Percentiles rank a stretch among this genome's conserved stretches.
phyloP scores from a whole-genome alignment of 768 basidiomycete species.

The Suillus luteus region DNA sequence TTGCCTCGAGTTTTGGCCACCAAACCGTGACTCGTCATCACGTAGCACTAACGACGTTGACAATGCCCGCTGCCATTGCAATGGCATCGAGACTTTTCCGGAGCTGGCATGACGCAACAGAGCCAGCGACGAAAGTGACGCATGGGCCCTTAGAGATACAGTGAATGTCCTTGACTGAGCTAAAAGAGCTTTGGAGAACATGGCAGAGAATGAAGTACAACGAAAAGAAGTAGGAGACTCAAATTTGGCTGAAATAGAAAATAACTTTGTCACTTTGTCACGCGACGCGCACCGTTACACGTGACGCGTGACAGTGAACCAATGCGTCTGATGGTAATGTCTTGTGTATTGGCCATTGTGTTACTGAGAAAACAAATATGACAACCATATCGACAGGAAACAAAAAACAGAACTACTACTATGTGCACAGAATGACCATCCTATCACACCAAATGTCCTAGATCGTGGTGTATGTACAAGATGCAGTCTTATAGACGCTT shows the following conservation, averaged over 20 bases:
- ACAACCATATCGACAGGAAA: slow-evolving; percentile 5
- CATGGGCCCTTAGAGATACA: slow-evolving; percentile 12
- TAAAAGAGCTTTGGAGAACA: slow-evolving; percentile 28
- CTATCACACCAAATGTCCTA: slow-evolving; percentile 2
- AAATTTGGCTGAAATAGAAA: slow-evolving; percentile 6
- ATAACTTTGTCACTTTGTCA: slow-evolving; percentile 10
- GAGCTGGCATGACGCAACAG: slow-evolving; percentile 12
- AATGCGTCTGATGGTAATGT: neutral
- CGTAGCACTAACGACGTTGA: slow-evolving; percentile 20
- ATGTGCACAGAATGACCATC: neutral
- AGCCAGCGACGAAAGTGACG: slow-evolving; percentile 20
- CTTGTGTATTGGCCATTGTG: neutral
- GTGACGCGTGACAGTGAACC: slow-evolving; percentile 6
- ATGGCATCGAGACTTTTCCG: slow-evolving; percentile 3
- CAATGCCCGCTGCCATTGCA: slow-evolving; percentile 19
- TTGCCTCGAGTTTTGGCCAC: neutral
- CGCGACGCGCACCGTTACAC: slow-evolving; percentile 23
- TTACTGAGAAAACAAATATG: slow-evolving; percentile 5
- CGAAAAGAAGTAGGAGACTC: neutral
- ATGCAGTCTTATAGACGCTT: slow-evolving; percentile 59
- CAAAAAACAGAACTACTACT: slow-evolving; percentile 1
- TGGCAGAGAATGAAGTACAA: slow-evolving; percentile 7
- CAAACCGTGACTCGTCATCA: slow-evolving; percentile 6
- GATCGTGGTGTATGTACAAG: slow-evolving; percentile 10
- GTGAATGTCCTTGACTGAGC: slow-evolving; percentile 19